A percentile compares a stretch with the other conserved stretches of the same genome.
These are phyloP conservation scores for Nitzschia palea DNA, from an alignment of 108 stramenopile species.

Conservation along the genomic window DNA sequence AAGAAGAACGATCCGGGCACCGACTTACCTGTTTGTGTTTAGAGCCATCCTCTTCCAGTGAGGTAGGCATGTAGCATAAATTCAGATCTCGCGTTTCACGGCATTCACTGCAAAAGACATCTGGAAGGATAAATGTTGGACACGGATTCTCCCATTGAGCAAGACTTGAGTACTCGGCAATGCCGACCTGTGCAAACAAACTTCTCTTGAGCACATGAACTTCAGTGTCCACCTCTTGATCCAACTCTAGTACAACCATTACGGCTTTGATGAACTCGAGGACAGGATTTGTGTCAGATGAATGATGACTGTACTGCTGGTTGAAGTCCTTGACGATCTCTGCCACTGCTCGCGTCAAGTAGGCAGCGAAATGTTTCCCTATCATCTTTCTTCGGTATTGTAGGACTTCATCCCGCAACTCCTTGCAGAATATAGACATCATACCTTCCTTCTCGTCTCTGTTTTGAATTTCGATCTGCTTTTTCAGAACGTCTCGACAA, in stretches of 20 bases:
- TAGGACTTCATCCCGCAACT: slow-evolving; percentile 56
- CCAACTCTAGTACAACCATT: slow-evolving; percentile 84
- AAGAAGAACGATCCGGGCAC: too few species aligned
- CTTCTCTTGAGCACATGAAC: slow-evolving; percentile 79
- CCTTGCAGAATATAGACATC: slow-evolving; percentile 21
- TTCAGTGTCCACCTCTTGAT: slow-evolving; percentile 79
- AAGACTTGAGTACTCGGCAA: slow-evolving; percentile 90
- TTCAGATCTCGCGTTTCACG: slow-evolving; percentile 91
- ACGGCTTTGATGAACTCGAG: slow-evolving; percentile 95
- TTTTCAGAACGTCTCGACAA: slow-evolving; percentile 73
- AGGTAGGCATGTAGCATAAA: slow-evolving; percentile 74
- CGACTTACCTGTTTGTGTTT: slow-evolving; percentile 21
- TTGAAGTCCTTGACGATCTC: slow-evolving; percentile 76
- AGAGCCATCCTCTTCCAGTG: slow-evolving; percentile 49
- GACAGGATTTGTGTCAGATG: slow-evolving; percentile 75
- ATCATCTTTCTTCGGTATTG: slow-evolving; percentile 80
- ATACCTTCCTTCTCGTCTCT: slow-evolving; percentile 18
- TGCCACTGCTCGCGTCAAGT: slow-evolving; percentile 73
- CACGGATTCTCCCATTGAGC: slow-evolving; percentile 89
- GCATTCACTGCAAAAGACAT: slow-evolving; percentile 95
- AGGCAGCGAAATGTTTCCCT: slow-evolving; percentile 72
- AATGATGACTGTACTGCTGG: slow-evolving; percentile 45
- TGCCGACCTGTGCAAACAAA: slow-evolving; percentile 90
- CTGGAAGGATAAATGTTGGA: slow-evolving; percentile 85
- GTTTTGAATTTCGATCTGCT: slow-evolving; percentile 64